Conservation (phyloP, 345 rosid genomes). For the Stellera chamaejasme region DNA sequence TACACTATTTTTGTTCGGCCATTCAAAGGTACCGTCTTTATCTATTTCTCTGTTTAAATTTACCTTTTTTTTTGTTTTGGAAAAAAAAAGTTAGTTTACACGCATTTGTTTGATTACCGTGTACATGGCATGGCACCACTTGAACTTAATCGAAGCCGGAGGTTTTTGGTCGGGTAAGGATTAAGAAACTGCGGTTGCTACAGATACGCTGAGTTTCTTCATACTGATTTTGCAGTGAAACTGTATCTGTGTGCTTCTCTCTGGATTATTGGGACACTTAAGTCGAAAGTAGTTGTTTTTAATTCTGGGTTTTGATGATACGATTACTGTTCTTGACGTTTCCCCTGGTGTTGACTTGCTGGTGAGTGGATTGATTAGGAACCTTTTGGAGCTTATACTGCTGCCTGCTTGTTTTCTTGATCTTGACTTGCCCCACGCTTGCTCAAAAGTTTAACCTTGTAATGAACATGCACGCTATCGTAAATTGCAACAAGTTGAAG, state of each 20-base stretch:
- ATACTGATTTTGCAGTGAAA: not conserved
- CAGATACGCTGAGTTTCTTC: not conserved
- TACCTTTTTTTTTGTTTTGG: not conserved
- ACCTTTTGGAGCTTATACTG: slow-evolving; percentile 8
- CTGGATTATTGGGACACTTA: slow-evolving; percentile 4
- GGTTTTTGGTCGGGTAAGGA: no score
- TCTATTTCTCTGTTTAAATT: not conserved
- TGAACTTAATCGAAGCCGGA: no score
- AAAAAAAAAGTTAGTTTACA: no score
- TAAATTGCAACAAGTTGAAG: no score
- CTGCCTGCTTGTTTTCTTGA: slow-evolving; percentile 6
- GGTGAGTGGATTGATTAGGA: slow-evolving; percentile 3
- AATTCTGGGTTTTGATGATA: slow-evolving; percentile 7
- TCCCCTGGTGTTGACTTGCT: slow-evolving; percentile 12
- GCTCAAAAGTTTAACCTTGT: not conserved
- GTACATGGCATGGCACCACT: no score
- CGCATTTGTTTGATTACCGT: no score
- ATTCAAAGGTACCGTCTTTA: slow-evolving; percentile 3
- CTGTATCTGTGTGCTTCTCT: not conserved
- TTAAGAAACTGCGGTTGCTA: not conserved
- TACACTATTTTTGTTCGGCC: not conserved
- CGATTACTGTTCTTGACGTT: slow-evolving; percentile 2
- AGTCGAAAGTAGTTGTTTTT: no score
- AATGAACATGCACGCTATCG: not conserved
- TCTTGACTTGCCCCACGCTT: slow-evolving; percentile 5